Conservation (phyloP, 139 green algal genomes). For the Dunaliella primolecta region DNA sequence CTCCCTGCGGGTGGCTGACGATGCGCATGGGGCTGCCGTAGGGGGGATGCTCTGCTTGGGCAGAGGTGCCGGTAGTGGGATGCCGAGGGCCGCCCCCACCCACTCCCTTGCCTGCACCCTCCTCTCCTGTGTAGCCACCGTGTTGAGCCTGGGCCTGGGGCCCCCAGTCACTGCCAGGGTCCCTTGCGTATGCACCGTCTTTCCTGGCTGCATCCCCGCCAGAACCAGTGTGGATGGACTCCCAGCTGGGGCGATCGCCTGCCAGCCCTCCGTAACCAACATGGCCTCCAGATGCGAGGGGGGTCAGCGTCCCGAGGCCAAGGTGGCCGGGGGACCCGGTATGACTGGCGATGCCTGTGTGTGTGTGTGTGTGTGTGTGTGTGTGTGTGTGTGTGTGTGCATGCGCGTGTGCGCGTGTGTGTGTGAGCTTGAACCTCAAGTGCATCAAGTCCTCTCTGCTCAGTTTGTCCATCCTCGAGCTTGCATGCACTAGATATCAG, state of each 20-base stretch:
- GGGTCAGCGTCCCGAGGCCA: not conserved
- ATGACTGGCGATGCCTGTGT: not conserved
- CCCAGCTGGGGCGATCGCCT: not conserved
- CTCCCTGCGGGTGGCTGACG: not conserved
- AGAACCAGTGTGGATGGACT: too few relatives aligned
- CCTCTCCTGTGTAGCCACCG: not conserved
- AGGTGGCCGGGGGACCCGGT: not conserved
- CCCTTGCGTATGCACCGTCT: too few relatives aligned
- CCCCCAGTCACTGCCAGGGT: not conserved
- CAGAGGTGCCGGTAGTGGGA: too few relatives aligned
- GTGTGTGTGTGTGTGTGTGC: not conserved
- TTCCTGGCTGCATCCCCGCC: too few relatives aligned
- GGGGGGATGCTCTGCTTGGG: not conserved
- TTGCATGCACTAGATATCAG: too few relatives aligned
- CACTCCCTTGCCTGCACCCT: not conserved
- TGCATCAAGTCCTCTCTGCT: too few relatives aligned
- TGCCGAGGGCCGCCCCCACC: too few relatives aligned
- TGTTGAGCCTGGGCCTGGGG: not conserved
- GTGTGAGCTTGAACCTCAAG: not conserved
- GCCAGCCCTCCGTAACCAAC: too few relatives aligned
- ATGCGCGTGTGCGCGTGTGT: not conserved
- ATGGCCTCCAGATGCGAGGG: too few relatives aligned
- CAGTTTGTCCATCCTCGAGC: too few relatives aligned
- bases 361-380: not conserved
- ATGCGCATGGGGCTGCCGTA: not conserved